Evolutionary conservation across 768 basidiomycete species (phyloP).

Genomic region (Naganishia antarctica): DNA sequence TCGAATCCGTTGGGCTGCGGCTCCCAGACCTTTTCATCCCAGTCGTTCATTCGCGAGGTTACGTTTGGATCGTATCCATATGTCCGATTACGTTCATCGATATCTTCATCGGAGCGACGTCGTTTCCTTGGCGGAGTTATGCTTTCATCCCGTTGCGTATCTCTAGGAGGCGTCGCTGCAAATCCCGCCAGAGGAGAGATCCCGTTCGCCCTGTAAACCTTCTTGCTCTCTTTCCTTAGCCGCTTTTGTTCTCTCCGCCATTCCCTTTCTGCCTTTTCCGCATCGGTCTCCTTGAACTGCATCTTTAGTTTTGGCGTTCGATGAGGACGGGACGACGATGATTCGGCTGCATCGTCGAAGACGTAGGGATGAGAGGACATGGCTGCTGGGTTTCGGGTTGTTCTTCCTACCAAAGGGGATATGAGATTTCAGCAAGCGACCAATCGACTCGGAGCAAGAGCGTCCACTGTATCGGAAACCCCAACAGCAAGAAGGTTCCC

Average conservation of each 20-base stretch:
- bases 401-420: too few species aligned
- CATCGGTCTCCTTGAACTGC: constrained; percentile 40
- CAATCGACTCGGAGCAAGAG: too few species aligned
- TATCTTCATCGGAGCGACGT: background rate
- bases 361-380: constrained; percentile 7
- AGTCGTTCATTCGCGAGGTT: constrained; percentile 8
- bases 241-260: constrained; percentile 39
- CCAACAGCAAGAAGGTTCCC: too few species aligned
- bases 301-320: constrained; percentile 24
- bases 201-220: constrained; percentile 44
- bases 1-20: constrained; percentile 7
- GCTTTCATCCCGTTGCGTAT: constrained; percentile 28
- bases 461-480: too few species aligned
- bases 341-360: constrained; percentile 15
- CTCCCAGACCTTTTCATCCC: constrained; percentile 24
- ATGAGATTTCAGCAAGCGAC: too few species aligned
- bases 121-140: constrained; percentile 41
- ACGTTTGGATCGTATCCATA: constrained; percentile 2
- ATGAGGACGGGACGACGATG: constrained; percentile 1
- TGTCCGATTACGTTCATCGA: background rate
- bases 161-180: constrained; percentile 35
- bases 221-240: constrained; percentile 28
- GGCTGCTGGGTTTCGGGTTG: too few species aligned
- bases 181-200: constrained; percentile 13
- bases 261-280: constrained; percentile 33